Evolutionary conservation across 164 flowering plant species (phyloP), one percentile per base, ranked within the genome.

Genomic region (Aristolochia fimbriata): DNA sequence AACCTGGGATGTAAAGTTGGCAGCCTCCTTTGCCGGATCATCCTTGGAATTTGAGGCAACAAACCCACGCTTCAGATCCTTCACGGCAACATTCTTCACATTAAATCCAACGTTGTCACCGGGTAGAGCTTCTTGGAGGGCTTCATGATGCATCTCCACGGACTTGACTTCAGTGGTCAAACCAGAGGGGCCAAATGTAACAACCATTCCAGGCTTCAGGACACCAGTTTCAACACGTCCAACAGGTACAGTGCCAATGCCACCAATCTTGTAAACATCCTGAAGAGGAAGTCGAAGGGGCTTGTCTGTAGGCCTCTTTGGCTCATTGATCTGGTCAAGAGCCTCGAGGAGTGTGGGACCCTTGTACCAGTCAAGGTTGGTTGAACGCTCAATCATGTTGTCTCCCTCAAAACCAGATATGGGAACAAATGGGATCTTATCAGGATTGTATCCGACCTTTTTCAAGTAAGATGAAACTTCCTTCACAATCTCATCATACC

Each of bases 81-180:
- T 57, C 23, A 64, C 61, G 2, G 61, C 55, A 14, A 64, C 67
- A 21, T 57, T 64, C 55, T 64, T 64, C 23, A 57, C 61, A 14
- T 64, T 57, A 23, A 64, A 57, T 2, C 65, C 65, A 10, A 63
- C 67, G 48, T 57, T 64, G 49, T 57, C 61, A 7, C 67, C 61
- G 0, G 68, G 62, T 2, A 58, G 51, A 15, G 61, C 68, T 37
- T 65, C 68, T 17, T 58, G 68, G 41, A 65, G 56, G 11, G 62
- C 57, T 17, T 65, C 68, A 12, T 71, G 74, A 45, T 71, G 74
- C 70, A 71, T 71, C 52, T 62, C 70, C 7, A 66, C 70, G 31
- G 70, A 66, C 60, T 71, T 66, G 1, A 62, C 70, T 51, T 70
- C 74, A 70, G 73, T 65, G 60, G 65, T 65, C 6, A 70, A 59